Percentiles rank a stretch among this genome's conserved stretches.
Conservation (phyloP, 306 rosid genomes). For the Canavalia gladiata region DNA sequence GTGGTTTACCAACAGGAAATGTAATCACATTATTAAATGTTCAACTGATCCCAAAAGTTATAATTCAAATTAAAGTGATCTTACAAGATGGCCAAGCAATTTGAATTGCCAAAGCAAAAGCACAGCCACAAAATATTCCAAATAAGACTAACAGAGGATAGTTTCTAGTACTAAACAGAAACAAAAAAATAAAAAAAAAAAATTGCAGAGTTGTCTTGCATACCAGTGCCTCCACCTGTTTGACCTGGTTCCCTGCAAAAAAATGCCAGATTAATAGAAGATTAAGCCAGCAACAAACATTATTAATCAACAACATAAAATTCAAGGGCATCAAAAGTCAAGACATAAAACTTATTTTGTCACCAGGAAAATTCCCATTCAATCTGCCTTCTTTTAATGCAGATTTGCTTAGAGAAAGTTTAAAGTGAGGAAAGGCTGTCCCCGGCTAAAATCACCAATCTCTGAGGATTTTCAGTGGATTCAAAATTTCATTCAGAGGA, state of each 20-base stretch:
- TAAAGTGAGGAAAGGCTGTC: not conserved
- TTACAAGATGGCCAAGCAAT: conserved; percentile 13
- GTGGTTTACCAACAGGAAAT: too few species aligned
- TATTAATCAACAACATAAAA: conserved; percentile 8
- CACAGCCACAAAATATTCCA: conserved; percentile 27
- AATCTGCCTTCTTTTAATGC: not conserved
- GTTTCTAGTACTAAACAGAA: conserved; percentile 39
- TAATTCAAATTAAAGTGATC: conserved; percentile 21
- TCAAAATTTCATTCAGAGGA: not conserved
- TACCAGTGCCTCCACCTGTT: conserved; percentile 59
- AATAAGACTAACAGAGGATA: not conserved
- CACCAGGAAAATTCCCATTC: conserved; percentile 14
- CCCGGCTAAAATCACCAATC: conserved; percentile 13
- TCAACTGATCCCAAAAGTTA: conserved; percentile 26
- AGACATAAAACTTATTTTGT: conserved; percentile 1
- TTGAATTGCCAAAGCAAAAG: conserved; percentile 33
- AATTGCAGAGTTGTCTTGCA: conserved; percentile 35
- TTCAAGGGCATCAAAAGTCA: conserved; percentile 40
- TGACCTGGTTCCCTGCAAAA: conserved; percentile 60
- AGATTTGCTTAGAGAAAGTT: not conserved
- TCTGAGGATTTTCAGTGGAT: conserved; percentile 10
- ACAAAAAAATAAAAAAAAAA: not conserved
- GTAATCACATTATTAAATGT: not conserved
- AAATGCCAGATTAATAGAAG: conserved; percentile 27
- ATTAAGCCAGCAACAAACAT: conserved; percentile 29